Conservation (phyloP, 441 rosid species). For the Eutrema salsugineum region DNA sequence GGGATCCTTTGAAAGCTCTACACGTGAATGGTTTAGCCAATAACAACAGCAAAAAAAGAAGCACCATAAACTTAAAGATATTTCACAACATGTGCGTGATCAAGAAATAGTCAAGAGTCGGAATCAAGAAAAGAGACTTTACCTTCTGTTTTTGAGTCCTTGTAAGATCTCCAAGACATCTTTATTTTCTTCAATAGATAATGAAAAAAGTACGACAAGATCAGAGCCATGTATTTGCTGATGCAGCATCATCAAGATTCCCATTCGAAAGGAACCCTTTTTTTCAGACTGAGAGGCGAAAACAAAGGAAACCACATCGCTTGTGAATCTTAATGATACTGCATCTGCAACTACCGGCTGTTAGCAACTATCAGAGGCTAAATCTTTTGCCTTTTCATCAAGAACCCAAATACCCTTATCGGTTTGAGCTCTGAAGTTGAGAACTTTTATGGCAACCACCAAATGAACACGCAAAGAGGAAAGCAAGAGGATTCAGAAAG, state of each 20-base stretch:
- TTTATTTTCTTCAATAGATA: background rate
- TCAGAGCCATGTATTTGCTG: constrained; percentile 34
- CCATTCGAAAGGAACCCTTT: constrained; percentile 26
- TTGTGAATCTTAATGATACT: constrained; percentile 37
- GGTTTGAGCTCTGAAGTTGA: constrained; percentile 1
- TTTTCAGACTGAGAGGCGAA: background rate
- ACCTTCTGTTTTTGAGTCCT: constrained; percentile 21
- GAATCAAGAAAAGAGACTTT: constrained; percentile 7
- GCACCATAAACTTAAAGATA: constrained; percentile 13
- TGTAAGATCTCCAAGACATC: constrained; percentile 10
- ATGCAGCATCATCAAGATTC: constrained; percentile 44
- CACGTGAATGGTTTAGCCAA: constrained; percentile 23
- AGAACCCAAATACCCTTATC: background rate
- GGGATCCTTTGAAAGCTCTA: constrained; percentile 17
- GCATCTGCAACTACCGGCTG: constrained; percentile 37
- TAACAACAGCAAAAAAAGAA: constrained; percentile 4
- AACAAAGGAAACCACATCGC: constrained; percentile 25
- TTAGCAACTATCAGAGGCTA: constrained; percentile 14
- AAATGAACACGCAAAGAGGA: constrained; percentile 10
- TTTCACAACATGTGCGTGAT: constrained; percentile 17
- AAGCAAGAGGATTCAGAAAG: constrained; percentile 4
- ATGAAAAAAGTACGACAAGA: background rate
- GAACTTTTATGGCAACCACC: constrained; percentile 1
- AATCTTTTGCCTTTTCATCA: constrained; percentile 5
- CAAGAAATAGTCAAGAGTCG: background rate